phyloP scores from a whole-genome alignment of 129 eudicot species.

The carrot (Daucus carota) region DH1_v3.0 NC_030387.2:37452001-37452500 shows the following conservation, averaged over 20 bases:
- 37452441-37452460: background rate
- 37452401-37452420: background rate
- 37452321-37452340: slow-evolving; percentile 38
- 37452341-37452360: slow-evolving; percentile 95
- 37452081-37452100: background rate
- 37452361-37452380: slow-evolving; percentile 7
- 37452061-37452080: background rate
- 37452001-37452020: background rate
- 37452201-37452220: slow-evolving; percentile 98
- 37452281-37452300: background rate
- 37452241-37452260: slow-evolving; percentile 12
- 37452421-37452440: background rate
- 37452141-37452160: background rate
- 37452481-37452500: slow-evolving; percentile 61
- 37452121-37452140: too few relatives aligned
- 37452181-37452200: slow-evolving; percentile 86
- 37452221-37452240: slow-evolving; percentile 98
- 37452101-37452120: background rate
- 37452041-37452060: background rate
- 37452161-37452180: slow-evolving; percentile 51
- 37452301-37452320: background rate
- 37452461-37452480: slow-evolving; percentile 62
- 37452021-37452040: background rate
- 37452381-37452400: slow-evolving; percentile 1
- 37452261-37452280: background rate